Base-by-base conservation (phyloP, 352 stramenopile species). In the Globisporangium nodosum region DNA sequence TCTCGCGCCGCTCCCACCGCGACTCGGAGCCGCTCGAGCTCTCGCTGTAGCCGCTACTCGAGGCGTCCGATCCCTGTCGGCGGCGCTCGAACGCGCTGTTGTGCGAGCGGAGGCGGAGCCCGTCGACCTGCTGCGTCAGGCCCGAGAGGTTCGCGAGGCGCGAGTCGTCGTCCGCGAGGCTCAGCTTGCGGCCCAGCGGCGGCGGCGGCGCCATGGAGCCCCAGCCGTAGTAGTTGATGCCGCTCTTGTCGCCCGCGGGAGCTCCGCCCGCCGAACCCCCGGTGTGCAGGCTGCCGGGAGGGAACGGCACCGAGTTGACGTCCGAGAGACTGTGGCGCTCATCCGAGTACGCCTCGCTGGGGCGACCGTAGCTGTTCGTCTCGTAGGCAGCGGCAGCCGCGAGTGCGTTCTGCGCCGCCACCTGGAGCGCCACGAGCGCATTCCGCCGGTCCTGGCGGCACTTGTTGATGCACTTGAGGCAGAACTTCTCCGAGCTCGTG, bases 401-500 rank as follows among this genome's bases (percentile, higher is more conserved):
- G 50, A 58, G 52, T 53, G 39, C 47, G 1, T 33, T 31, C 42
- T 58, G 37, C 31, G 35, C 35, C 8, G 56, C 52, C 52, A 61
- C 51, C 20, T 43, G 27, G 18, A 69, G 20, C n/a, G 70, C 63
- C 5, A 56, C 48, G 12, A 77, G 60, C 24, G 68, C 69, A 45
- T 67, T 80, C n/a, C 69, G 65, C 39, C 78, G 76, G 27, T 87
- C 73, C 24, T 81, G 72, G n/a, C 81, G 74, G 3, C 70, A 73
- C 58, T 88, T 81, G 56, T 88, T 84, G 52, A 92, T 76, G 65
- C 82, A 92, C 66, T 87, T 83, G 60, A 89, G 70, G 56, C 82
- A 92, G 45, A 92, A 92, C 54, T 90, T 92, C 57, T 92, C 81
- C 21, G 80, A 62, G 53, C 73, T 85, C 27, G 84, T 79, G 51